These are phyloP conservation scores for Tricholoma sp. DNA, from an alignment of 768 basidiomycete genomes.

Conservation along the genomic window DNA sequence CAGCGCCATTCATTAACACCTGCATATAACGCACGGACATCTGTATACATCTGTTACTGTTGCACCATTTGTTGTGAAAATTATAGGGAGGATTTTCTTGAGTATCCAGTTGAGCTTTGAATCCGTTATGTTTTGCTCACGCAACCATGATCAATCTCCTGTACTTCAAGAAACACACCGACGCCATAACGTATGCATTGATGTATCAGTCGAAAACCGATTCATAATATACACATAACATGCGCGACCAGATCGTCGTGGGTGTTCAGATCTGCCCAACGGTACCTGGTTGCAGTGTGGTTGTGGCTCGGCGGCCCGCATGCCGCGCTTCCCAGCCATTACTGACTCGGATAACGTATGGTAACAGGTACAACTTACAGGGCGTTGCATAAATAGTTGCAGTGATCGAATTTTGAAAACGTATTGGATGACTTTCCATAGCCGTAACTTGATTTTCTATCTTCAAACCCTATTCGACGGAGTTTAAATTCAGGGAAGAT, in stretches of 20 bases:
- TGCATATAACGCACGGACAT: constrained; percentile 6
- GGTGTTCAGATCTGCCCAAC: too few species aligned
- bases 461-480: too few species aligned
- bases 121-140: neutral
- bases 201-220: neutral
- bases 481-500: too few species aligned
- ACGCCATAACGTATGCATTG: too few species aligned
- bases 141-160: neutral
- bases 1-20: constrained; percentile 2
- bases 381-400: constrained; percentile 3
- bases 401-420: neutral
- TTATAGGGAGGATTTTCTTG: constrained; percentile 4
- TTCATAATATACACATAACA: neutral
- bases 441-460: too few species aligned
- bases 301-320: too few species aligned
- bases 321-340: too few species aligned
- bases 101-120: neutral
- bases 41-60: constrained; percentile 16
- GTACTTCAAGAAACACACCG: neutral
- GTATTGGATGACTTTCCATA: too few species aligned
- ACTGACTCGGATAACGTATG: too few species aligned
- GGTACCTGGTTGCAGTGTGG: too few species aligned
- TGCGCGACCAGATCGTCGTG: too few species aligned
- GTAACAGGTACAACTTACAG: too few species aligned
- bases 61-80: constrained; percentile 12